phyloP scores from a whole-genome alignment of 2,329 filamentous ascomycete genomes.

The Beauveria scarabaeidicola region DNA sequence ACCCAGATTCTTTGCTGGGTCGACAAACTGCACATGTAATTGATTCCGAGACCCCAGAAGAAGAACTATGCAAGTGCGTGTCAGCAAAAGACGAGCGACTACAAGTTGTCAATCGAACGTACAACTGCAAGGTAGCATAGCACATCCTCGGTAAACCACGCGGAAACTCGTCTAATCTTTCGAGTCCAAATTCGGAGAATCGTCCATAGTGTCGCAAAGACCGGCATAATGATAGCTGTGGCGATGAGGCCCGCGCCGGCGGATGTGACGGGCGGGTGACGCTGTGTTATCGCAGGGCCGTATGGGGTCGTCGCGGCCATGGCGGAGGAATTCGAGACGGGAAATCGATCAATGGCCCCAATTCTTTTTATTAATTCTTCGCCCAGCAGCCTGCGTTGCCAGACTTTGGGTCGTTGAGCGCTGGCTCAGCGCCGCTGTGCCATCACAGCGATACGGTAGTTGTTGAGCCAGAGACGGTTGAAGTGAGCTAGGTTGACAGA shows the following conservation, averaged over 20 bases:
- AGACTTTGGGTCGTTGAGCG: neutral
- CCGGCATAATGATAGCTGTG: conserved; percentile 12
- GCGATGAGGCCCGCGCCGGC: conserved; percentile 11
- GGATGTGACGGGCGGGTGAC: conserved; percentile 10
- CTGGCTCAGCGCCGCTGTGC: neutral
- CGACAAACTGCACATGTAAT: conserved; percentile 14
- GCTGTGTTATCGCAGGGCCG: neutral
- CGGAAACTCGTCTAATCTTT: conserved; percentile 11
- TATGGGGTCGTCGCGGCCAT: neutral
- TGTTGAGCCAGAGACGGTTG: neutral
- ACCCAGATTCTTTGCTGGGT: neutral
- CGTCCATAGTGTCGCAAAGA: conserved; percentile 14
- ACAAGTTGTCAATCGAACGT: neutral
- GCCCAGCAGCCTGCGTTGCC: neutral
- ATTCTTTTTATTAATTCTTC: neutral
- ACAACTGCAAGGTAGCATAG: conserved; percentile 14
- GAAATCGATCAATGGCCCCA: neutral
- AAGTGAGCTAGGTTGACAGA: neutral
- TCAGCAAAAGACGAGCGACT: neutral
- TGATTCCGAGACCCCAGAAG: conserved; percentile 13
- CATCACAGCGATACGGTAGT: neutral
- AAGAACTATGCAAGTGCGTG: conserved; percentile 4
- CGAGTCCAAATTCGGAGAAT: conserved; percentile 15
- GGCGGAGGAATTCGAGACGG: neutral
- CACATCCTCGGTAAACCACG: conserved; percentile 12